phyloP scores from a whole-genome alignment of 2,329 filamentous ascomycete genomes.

The Clarireedia paspali region DNA sequence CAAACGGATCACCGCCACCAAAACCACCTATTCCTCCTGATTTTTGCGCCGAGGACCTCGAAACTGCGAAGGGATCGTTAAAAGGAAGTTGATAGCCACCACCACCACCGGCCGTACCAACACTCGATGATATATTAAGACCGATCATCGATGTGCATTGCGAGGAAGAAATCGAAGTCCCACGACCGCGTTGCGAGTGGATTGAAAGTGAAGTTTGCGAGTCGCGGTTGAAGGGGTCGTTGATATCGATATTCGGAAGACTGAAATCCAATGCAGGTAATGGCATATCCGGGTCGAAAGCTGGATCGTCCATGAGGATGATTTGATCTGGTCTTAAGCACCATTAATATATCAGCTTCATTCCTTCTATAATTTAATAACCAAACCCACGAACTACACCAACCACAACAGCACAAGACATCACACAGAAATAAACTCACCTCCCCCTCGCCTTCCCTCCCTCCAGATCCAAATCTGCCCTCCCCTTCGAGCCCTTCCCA shows the following conservation, averaged over 20 bases:
- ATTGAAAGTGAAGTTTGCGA: constrained; percentile 30
- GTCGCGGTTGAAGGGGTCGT: constrained; percentile 21
- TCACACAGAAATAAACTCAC: constrained; percentile 39
- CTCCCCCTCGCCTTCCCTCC: constrained; percentile 44
- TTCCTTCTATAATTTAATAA: background rate
- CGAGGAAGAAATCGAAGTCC: constrained; percentile 16
- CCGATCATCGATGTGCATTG: constrained; percentile 27
- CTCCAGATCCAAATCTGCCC: constrained; percentile 55
- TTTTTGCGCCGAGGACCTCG: constrained; percentile 30
- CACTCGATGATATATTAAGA: constrained; percentile 39
- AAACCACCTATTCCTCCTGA: constrained; percentile 12
- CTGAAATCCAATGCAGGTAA: constrained; percentile 50
- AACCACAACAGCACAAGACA: background rate
- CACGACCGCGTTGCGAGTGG: constrained; percentile 14
- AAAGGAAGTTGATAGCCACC: constrained; percentile 25
- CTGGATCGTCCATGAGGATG: constrained; percentile 72
- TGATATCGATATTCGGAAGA: background rate
- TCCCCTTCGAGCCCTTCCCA: constrained; percentile 38
- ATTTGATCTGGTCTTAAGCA: constrained; percentile 62
- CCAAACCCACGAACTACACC: background rate
- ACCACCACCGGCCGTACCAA: constrained; percentile 35
- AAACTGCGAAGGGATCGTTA: constrained; percentile 18
- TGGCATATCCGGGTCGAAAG: constrained; percentile 61
- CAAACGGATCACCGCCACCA: constrained; percentile 27
- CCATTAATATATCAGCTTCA: constrained; percentile 2